phyloP scores from a whole-genome alignment of 2,329 filamentous ascomycete genomes.

The Xylariaceae sp. region DNA sequence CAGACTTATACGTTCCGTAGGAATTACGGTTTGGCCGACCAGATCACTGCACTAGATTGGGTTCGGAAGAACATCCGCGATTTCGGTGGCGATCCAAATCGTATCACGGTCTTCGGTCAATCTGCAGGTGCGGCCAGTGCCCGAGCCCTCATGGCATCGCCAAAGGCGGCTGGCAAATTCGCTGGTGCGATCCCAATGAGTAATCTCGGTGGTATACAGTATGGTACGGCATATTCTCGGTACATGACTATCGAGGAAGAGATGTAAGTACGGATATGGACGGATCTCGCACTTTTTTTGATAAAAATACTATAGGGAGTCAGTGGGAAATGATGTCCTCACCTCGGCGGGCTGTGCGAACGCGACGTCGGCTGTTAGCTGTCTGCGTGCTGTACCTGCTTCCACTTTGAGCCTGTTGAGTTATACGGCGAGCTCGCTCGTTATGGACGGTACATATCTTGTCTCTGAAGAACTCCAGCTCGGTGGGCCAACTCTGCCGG shows the following conservation, averaged over 20 bases:
- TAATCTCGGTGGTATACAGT: slow-evolving; percentile 43
- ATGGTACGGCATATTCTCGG: slow-evolving; percentile 54
- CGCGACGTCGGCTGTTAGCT: slow-evolving; percentile 47
- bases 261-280: slow-evolving; percentile 27
- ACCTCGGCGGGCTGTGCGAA: slow-evolving; percentile 47
- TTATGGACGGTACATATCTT: slow-evolving; percentile 56
- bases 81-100: slow-evolving; percentile 54
- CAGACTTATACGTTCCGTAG: background rate
- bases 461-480: slow-evolving; percentile 44
- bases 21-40: background rate
- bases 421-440: slow-evolving; percentile 47
- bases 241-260: slow-evolving; percentile 55
- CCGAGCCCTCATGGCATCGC: slow-evolving; percentile 46
- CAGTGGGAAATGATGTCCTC: slow-evolving; percentile 49
- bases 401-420: slow-evolving; percentile 36
- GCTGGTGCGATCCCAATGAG: slow-evolving; percentile 42
- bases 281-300: too few relatives aligned
- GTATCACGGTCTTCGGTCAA: slow-evolving; percentile 54
- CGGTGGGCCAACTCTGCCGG: slow-evolving; percentile 41
- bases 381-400: slow-evolving; percentile 46
- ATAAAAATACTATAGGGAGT: slow-evolving; percentile 2
- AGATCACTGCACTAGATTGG: slow-evolving; percentile 48
- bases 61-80: slow-evolving; percentile 47
- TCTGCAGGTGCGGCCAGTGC: slow-evolving; percentile 52
- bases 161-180: slow-evolving; percentile 44